phyloP scores from a whole-genome alignment of 2,329 filamentous ascomycete species.

The Magnaporthiopsis poae region DNA sequence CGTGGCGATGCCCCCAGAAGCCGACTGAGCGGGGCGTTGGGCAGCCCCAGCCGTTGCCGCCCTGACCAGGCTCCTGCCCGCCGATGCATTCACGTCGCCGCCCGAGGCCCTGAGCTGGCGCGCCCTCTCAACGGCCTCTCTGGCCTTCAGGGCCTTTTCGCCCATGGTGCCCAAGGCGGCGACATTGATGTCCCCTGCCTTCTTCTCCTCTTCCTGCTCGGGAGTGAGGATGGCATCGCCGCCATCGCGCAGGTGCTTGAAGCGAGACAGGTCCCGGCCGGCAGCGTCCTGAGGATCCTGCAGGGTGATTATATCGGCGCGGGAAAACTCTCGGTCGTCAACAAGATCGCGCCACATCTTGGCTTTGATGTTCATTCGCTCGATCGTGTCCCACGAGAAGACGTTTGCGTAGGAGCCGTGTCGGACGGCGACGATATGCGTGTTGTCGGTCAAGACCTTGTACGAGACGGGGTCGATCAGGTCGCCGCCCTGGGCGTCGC shows the following conservation, averaged over 20 bases:
- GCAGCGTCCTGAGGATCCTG: slow-evolving; percentile 91
- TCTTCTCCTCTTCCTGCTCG: slow-evolving; percentile 59
- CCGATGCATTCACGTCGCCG: slow-evolving; percentile 42
- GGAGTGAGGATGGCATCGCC: slow-evolving; percentile 61
- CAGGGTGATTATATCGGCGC: slow-evolving; percentile 87
- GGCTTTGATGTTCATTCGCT: slow-evolving; percentile 88
- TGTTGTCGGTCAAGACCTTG: slow-evolving; percentile 97
- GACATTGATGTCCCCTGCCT: slow-evolving; percentile 63
- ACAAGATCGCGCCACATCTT: slow-evolving; percentile 93
- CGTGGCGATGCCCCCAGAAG: slow-evolving; percentile 18
- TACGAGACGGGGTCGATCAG: slow-evolving; percentile 94
- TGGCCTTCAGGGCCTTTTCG: slow-evolving; percentile 79
- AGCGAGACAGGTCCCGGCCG: slow-evolving; percentile 71
- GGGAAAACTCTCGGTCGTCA: slow-evolving; percentile 73
- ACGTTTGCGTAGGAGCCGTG: slow-evolving; percentile 81
- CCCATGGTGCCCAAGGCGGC: slow-evolving; percentile 67
- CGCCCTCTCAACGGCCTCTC: slow-evolving; percentile 85
- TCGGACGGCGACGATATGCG: slow-evolving; percentile 81
- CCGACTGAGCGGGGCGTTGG: slow-evolving; percentile 7
- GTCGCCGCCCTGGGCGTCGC: slow-evolving; percentile 45
- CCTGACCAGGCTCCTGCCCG: neutral
- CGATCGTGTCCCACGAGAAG: slow-evolving; percentile 90
- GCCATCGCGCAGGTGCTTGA: slow-evolving; percentile 82
- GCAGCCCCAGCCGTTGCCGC: neutral
- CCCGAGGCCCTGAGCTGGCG: slow-evolving; percentile 60